Base-by-base conservation (phyloP, 495 filamentous ascomycete species). In the Trichoderma virens region DNA sequence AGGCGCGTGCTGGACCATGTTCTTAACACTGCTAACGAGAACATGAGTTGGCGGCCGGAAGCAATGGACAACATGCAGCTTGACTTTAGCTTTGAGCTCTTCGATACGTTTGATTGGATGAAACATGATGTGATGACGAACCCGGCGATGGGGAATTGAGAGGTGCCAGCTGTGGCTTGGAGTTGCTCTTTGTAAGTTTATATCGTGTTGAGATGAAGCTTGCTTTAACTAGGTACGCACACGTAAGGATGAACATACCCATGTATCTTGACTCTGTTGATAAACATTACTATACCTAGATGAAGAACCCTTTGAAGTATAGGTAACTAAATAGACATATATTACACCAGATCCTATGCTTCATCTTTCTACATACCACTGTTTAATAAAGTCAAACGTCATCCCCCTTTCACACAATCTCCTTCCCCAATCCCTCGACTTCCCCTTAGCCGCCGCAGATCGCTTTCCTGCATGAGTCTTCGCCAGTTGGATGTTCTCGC, bases 1-100 rank as follows among this genome's bases (percentile, higher is more conserved):
- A 72, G 77, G 64, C 74, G 74, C 14, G 76, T 82, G 13, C 73
- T 82, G 30, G 80, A 83, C 60, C 76, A 78, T 56, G 73, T 81
- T 1, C 68, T 82, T n/a, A 73, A 72, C 64, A 63, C 69, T 0
- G 35, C 20, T 14, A 61, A 20, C 60, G 31, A 35, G 30, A 6
- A 7, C 3, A 20, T 61, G 32, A 35, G 32, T 14, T 61, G 60
- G 60, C 60, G 13, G 60, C 7, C 18, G 7, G 60, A 30, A 1
- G 23, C 20, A 6, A 3, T 20, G 16, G 60, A 61, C n/a, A 14
- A 61, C 8, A 27, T 35, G 18, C 32, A 41, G 20, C 32, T 61
- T 14, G 31, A 35, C 31, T 74, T 71, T 38, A 71, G 70, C 59
- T 74, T 75, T 28, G 70, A 75, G 35, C 65, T 75, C 11, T 64